A percentile compares a stretch with the other conserved stretches of the same genome.
These are phyloP conservation scores for Pleurotus salmoneostramineus DNA, from an alignment of 768 basidiomycete species.

Conservation along the genomic window DNA sequence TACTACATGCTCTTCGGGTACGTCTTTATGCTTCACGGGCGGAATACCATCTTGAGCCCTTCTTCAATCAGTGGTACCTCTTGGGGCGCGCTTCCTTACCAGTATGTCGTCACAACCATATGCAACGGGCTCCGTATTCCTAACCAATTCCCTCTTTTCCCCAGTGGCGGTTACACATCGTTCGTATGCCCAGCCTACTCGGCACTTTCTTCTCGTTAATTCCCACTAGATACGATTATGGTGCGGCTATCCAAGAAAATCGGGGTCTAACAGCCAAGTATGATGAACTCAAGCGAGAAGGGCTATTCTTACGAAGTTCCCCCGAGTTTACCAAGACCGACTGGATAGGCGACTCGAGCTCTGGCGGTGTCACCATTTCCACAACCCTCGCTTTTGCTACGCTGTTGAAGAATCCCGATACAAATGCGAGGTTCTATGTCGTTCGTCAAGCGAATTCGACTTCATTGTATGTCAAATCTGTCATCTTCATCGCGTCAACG, in stretches of 20 bases:
- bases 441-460: slow-evolving; percentile 65
- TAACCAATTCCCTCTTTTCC: background rate
- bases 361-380: slow-evolving; percentile 36
- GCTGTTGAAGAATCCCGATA: slow-evolving; percentile 65
- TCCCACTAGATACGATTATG: slow-evolving; percentile 73
- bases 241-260: slow-evolving; percentile 66
- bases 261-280: slow-evolving; percentile 66
- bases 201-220: background rate
- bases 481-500: background rate
- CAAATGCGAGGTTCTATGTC: slow-evolving; percentile 63
- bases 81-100: slow-evolving; percentile 80
- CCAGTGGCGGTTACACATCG: slow-evolving; percentile 46
- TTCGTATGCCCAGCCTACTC: slow-evolving; percentile 7
- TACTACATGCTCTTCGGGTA: slow-evolving; percentile 87
- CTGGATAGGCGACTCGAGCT: slow-evolving; percentile 60
- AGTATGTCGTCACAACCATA: slow-evolving; percentile 13
- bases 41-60: background rate
- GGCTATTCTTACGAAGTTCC: slow-evolving; percentile 77
- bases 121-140: background rate
- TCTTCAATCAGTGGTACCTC: slow-evolving; percentile 64
- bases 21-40: slow-evolving; percentile 6
- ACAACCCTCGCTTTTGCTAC: slow-evolving; percentile 54
- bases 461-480: slow-evolving; percentile 45
- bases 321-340: slow-evolving; percentile 80
- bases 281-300: slow-evolving; percentile 75